Base-by-base conservation (phyloP, 2,329 filamentous ascomycete genomes). In the Botrytis pseudocinerea region DNA sequence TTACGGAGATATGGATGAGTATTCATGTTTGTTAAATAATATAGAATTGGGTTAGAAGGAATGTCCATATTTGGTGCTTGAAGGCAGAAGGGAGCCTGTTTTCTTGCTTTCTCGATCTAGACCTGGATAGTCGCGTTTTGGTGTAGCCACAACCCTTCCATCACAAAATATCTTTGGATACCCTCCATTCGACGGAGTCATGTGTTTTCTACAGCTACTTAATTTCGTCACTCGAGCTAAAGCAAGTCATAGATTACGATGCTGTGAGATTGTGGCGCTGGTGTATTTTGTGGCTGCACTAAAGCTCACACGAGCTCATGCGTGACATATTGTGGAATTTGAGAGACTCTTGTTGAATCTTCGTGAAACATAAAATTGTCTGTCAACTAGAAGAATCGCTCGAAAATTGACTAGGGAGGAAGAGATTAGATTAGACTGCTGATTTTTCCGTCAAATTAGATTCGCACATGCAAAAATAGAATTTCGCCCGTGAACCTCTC, bases 101-200 rank as follows among this genome's bases (percentile, higher is more conserved):
- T 57, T 4, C n/a, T 57, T 18, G n/a, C 1, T 12, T 54, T 28
- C 7, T 57, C 6, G 1, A 9, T 54, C n/a, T 1, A 4, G 14
- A 28, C 1, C 14, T 4, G 51, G 7, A 57, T 18, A 57, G n/a
- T 28, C 9, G 12, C 14, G 14, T 57, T 28, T 28, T 18, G 4
- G 51, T 57, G n/a, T 18, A 28, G 8, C 12, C 2, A 18, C 51
- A 32, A 28, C 14, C n/a, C 1, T 8, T 8, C 1, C n/a, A 9
- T 2, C 14, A 7, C 1, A 6, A 18, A 6, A 18, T 28, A 28
- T 2, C 1, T 16, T 28, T 57, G 7, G 3, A 9, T 9, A 57
- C 1, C 1, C 1, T 28, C 6, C 14, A 28, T 4, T 6, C 0
- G 14, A 28, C 7, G n/a, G 14, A 18, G 1, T 2, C 2, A 32